Evolutionary conservation across 2,329 filamentous ascomycete genomes (phyloP).

Genomic region (Fusarium palustre): DNA sequence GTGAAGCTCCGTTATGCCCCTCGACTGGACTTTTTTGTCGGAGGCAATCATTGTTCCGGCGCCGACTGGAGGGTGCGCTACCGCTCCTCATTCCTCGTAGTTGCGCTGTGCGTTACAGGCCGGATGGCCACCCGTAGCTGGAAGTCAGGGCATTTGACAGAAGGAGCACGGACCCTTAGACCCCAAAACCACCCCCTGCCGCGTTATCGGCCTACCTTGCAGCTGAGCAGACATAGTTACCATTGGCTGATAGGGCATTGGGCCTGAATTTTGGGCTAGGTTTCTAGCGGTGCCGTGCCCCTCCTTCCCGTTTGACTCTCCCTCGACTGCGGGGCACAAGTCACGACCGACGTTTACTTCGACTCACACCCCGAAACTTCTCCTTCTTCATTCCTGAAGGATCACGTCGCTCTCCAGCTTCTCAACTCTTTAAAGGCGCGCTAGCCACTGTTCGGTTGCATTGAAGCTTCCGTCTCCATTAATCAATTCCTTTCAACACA

Average conservation of each 20-base stretch:
- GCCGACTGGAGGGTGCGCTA: conserved; percentile 28
- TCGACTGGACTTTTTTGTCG: conserved; percentile 48
- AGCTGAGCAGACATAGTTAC: conserved; percentile 18
- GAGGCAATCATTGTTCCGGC: conserved; percentile 46
- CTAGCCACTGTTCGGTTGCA: conserved; percentile 26
- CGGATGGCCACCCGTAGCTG: conserved; percentile 10
- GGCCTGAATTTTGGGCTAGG: conserved; percentile 45
- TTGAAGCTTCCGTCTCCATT: conserved; percentile 10
- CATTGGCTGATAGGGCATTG: conserved; percentile 44
- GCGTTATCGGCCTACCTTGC: conserved; percentile 30
- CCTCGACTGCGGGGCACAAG: conserved; percentile 47
- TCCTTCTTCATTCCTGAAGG: conserved; percentile 28
- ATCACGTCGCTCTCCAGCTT: conserved; percentile 31
- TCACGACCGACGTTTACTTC: conserved; percentile 44
- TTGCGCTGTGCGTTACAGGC: conserved; percentile 10
- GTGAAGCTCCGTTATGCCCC: conserved; percentile 46
- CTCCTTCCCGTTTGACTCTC: conserved; percentile 42
- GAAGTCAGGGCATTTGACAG: conserved; percentile 36
- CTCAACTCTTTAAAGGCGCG: conserved; percentile 32
- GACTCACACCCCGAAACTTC: conserved; percentile 45
- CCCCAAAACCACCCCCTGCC: conserved; percentile 37
- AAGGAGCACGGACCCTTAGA: conserved; percentile 39
- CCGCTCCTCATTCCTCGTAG: neutral
- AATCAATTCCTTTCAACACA: conserved; percentile 3
- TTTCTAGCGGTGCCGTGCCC: conserved; percentile 42